Conservation (phyloP, 2,329 filamentous ascomycete species). For the Microascus cirrosus region DNA sequence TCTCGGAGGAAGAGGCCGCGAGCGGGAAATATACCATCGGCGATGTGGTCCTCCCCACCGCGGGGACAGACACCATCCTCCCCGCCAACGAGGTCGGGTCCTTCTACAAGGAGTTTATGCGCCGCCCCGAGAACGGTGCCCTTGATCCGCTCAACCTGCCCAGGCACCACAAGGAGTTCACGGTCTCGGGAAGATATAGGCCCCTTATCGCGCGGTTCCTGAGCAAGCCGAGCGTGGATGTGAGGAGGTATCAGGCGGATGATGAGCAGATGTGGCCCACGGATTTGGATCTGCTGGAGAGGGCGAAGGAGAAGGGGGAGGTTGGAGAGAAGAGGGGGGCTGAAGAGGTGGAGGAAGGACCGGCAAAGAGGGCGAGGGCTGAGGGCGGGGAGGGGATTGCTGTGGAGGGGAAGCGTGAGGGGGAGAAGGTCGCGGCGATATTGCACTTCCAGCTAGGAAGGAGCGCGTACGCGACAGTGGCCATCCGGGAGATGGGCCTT, state of each 20-base stretch:
- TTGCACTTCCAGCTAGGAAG: constrained; percentile 66
- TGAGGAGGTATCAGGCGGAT: constrained; percentile 58
- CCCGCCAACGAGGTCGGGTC: constrained; percentile 73
- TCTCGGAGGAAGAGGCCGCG: constrained; percentile 67
- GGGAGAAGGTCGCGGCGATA: constrained; percentile 51
- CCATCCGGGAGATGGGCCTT: constrained; percentile 65
- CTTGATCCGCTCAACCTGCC: constrained; percentile 83
- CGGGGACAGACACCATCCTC: constrained; percentile 82
- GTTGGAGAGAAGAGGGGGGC: constrained; percentile 13
- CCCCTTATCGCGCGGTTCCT: constrained; percentile 68
- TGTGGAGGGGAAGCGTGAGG: constrained; percentile 10
- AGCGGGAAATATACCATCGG: constrained; percentile 71
- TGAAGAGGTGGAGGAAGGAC: constrained; percentile 3
- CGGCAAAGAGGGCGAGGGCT: constrained; percentile 9
- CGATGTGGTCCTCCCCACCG: constrained; percentile 84
- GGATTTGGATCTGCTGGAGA: constrained; percentile 60
- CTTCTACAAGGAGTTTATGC: constrained; percentile 84
- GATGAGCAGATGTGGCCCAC: constrained; percentile 83
- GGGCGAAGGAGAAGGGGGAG: constrained; percentile 14
- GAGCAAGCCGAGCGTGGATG: constrained; percentile 51
- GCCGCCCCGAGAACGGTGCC: constrained; percentile 59
- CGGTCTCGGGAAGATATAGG: constrained; percentile 78
- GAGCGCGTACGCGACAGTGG: constrained; percentile 79
- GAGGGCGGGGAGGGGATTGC: constrained; percentile 6
- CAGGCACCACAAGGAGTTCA: constrained; percentile 74